Conservation (phyloP, 176 grass and related monocot species). For the Oryza australiensis region DNA sequence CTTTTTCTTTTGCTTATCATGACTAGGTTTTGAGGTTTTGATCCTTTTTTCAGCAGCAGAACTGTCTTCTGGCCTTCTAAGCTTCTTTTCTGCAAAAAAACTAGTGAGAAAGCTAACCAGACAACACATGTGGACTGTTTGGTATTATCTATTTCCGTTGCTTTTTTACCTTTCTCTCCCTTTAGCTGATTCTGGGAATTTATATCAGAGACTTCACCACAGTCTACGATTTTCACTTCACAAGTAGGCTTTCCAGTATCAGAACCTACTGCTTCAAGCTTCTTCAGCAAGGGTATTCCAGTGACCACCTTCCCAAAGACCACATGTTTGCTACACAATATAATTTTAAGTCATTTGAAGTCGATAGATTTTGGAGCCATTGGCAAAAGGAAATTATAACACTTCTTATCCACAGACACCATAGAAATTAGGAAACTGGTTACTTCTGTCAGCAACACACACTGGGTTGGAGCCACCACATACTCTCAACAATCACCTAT, state of each 20-base stretch:
- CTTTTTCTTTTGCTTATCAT: conserved; percentile 59
- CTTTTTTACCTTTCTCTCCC: conserved; percentile 54
- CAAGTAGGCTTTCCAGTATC: conserved; percentile 47
- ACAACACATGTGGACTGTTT: conserved; percentile 8
- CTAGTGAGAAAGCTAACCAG: conserved; percentile 18
- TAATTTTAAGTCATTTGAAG: conserved; percentile 26
- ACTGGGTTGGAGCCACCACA: conserved; percentile 7
- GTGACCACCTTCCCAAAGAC: conserved; percentile 70
- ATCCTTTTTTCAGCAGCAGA: conserved; percentile 39
- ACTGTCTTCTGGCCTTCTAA: conserved; percentile 31
- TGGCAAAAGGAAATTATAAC: neutral
- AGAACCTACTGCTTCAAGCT: conserved; percentile 55
- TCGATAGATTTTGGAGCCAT: neutral
- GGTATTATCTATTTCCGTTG: neutral
- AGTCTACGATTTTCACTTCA: conserved; percentile 69
- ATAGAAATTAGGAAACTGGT: neutral
- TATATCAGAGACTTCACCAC: conserved; percentile 56
- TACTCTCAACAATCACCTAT: conserved; percentile 9
- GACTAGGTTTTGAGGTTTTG: conserved; percentile 37
- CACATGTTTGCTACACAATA: conserved; percentile 70
- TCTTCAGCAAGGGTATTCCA: conserved; percentile 56
- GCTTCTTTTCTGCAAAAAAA: conserved; percentile 55
- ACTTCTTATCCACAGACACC: neutral
- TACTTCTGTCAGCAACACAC: neutral
- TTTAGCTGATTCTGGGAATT: conserved; percentile 38